Percentiles rank a stretch among this genome's conserved stretches.
These are phyloP conservation scores for Cercophora scortea DNA, from an alignment of 495 filamentous ascomycete species.

Conservation along the genomic window DNA sequence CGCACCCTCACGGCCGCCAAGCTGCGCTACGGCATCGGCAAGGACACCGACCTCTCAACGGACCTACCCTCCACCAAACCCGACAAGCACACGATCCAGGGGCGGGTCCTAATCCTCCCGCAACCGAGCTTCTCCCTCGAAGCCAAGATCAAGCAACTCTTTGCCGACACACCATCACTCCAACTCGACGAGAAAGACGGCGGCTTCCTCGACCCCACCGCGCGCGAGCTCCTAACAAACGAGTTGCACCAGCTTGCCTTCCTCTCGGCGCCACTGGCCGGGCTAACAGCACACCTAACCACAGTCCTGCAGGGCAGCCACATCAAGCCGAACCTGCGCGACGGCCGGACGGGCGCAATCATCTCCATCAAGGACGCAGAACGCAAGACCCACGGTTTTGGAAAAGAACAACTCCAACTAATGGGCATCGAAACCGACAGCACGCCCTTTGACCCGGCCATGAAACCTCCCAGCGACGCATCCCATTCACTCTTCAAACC, in stretches of 20 bases:
- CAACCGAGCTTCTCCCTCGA: conserved; percentile 34
- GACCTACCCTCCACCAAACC: no score
- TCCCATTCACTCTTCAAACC: conserved; percentile 33
- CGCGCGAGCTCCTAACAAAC: not conserved
- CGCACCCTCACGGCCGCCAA: conserved; percentile 40
- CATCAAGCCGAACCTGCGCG: conserved; percentile 29
- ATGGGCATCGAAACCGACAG: no score
- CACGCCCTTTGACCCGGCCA: no score
- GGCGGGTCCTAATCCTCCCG: conserved; percentile 36
- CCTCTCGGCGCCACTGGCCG: conserved; percentile 34
- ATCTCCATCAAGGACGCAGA: not conserved
- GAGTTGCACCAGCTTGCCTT: conserved; percentile 17
- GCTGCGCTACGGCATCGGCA: conserved; percentile 31
- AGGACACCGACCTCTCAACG: not conserved
- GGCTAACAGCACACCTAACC: conserved; percentile 33
- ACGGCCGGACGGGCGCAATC: conserved; percentile 7
- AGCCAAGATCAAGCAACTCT: conserved; percentile 25
- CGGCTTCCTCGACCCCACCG: no score
- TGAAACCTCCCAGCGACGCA: no score
- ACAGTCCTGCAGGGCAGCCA: conserved; percentile 36
- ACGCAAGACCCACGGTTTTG: conserved; percentile 2
- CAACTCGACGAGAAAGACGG: no score
- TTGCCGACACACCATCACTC: conserved; percentile 14
- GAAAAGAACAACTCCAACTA: not conserved
- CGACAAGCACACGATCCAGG: conserved; percentile 4